A percentile compares a stretch with the other conserved stretches of the same genome.
Conservation (phyloP, 2,329 filamentous ascomycete genomes). For the Colletotrichum brevisporum region DNA sequence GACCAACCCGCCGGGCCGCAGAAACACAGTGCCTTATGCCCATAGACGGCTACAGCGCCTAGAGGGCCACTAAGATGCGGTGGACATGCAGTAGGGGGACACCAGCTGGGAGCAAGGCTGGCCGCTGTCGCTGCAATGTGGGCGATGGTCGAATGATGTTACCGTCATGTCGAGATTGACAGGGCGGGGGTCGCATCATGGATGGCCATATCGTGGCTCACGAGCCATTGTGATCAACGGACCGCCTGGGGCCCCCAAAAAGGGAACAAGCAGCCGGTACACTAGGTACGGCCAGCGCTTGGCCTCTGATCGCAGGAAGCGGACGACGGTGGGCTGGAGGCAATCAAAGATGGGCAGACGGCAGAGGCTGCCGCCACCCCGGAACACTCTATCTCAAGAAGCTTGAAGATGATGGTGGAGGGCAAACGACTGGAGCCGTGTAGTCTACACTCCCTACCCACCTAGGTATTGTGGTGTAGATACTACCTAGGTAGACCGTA, state of each 20-base stretch:
- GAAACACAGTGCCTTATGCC: slow-evolving; percentile 17
- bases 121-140: slow-evolving; percentile 16
- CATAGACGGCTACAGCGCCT: slow-evolving; percentile 17
- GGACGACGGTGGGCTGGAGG: slow-evolving; percentile 27
- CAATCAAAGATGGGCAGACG: slow-evolving; percentile 37
- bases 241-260: slow-evolving; percentile 10
- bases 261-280: not conserved
- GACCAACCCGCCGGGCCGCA: not conserved
- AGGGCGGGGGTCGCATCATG: slow-evolving; percentile 38
- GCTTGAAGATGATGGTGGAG: not conserved
- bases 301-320: slow-evolving; percentile 17
- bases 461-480: too few species aligned
- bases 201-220: slow-evolving; percentile 38
- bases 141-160: slow-evolving; percentile 38
- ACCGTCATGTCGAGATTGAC: slow-evolving; percentile 38
- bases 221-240: slow-evolving; percentile 31
- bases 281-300: not conserved
- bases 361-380: slow-evolving; percentile 25
- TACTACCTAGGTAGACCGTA: too few species aligned
- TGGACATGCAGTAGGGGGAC: slow-evolving; percentile 10
- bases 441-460: too few species aligned
- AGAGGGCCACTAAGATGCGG: slow-evolving; percentile 18
- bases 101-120: slow-evolving; percentile 22
- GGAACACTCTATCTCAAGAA: slow-evolving; percentile 16
- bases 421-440: not conserved